phyloP scores from a whole-genome alignment of 192 early-diverging fungal genomes.

The Mortierella alpina region DNA sequence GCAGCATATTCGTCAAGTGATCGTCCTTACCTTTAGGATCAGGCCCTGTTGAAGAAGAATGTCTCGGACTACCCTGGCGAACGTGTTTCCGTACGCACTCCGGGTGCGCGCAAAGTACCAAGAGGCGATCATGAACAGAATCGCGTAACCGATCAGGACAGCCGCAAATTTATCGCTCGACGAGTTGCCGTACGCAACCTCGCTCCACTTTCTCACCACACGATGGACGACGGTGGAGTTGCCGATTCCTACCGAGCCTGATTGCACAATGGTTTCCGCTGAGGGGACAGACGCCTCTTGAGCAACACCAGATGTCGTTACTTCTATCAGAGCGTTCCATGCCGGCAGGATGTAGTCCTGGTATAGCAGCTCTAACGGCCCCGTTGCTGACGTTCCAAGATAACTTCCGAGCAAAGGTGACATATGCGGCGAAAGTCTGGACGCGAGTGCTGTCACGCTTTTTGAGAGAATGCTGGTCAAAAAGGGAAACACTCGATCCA shows the following conservation, averaged over 20 bases:
- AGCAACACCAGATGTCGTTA: background rate
- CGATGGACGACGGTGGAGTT: conserved; percentile 5
- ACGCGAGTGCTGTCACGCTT: background rate
- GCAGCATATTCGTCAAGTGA: background rate
- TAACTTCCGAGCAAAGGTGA: background rate
- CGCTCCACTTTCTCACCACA: conserved; percentile 56
- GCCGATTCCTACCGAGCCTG: background rate
- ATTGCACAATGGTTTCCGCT: background rate
- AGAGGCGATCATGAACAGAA: conserved; percentile 59
- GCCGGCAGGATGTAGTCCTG: conserved; percentile 5
- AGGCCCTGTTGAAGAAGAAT: conserved; percentile 65
- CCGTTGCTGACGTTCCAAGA: conserved; percentile 3
- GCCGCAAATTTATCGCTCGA: conserved; percentile 68
- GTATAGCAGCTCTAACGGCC: conserved; percentile 1
- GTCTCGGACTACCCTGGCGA: conserved; percentile 54
- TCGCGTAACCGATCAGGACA: conserved; percentile 70
- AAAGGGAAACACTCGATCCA: conserved; percentile 29
- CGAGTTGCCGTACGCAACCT: conserved; percentile 59
- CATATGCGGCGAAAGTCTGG: background rate
- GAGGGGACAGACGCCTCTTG: background rate
- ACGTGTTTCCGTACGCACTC: conserved; percentile 59
- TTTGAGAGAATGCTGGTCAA: background rate
- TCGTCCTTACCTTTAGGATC: conserved; percentile 63
- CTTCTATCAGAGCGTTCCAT: conserved; percentile 20
- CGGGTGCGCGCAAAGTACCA: conserved; percentile 60